Evolutionary conservation across 345 rosid genomes (phyloP).

Genomic region (Moricandia arvensis): DNA sequence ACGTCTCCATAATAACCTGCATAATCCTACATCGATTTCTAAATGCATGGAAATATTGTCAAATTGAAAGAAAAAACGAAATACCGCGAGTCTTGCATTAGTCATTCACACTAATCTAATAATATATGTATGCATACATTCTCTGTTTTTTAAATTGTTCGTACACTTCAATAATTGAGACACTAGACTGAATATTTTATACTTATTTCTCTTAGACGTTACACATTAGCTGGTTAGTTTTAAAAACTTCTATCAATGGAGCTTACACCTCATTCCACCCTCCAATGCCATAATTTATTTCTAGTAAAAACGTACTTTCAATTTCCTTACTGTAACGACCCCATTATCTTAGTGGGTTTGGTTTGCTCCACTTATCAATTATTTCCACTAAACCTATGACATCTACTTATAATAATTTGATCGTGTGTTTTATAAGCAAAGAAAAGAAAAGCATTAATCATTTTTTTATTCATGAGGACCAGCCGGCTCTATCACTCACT

Average conservation of each 20-base stretch:
- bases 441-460: no score
- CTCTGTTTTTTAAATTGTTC: not conserved
- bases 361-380: no score
- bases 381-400: no score
- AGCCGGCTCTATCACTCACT: no score
- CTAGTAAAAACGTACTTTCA: not conserved
- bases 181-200: not conserved
- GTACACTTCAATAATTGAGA: constrained; percentile 12
- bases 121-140: not conserved
- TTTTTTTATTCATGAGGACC: no score
- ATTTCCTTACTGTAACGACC: no score
- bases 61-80: no score
- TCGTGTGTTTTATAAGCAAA: no score
- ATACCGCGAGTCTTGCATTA: not conserved
- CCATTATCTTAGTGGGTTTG: no score
- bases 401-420: no score
- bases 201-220: not conserved
- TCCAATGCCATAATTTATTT: not conserved
- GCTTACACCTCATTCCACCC: not conserved
- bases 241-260: constrained; percentile 10
- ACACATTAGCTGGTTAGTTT: constrained; percentile 19
- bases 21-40: not conserved
- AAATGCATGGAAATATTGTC: not conserved
- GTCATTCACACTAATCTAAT: no score
- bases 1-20: no score